A percentile compares a stretch with the other conserved stretches of the same genome.
These are phyloP conservation scores for Coemansia sp. DNA, from an alignment of 192 early-diverging fungal species.

Conservation along the genomic window DNA sequence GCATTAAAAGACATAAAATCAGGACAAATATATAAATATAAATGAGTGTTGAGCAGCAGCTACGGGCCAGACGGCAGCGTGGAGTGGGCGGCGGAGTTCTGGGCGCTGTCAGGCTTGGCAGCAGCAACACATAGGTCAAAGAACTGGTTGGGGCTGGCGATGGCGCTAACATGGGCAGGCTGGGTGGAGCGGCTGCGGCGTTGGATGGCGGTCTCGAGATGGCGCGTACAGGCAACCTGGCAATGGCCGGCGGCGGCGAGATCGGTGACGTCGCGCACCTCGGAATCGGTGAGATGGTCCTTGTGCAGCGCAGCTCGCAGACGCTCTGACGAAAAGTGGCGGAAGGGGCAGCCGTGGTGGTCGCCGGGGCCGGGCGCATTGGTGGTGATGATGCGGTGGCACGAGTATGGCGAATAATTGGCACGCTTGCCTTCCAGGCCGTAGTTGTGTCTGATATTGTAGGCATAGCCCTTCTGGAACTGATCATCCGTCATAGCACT, in stretches of 20 bases:
- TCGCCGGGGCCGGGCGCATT: constrained; percentile 80
- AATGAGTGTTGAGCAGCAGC: background rate
- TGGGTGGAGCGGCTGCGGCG: constrained; percentile 12
- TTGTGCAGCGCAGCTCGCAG: constrained; percentile 62
- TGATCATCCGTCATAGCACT: constrained; percentile 77
- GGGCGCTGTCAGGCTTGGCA: constrained; percentile 10
- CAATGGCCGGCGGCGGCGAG: constrained; percentile 76
- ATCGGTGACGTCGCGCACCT: constrained; percentile 63
- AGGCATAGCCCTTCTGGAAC: constrained; percentile 91
- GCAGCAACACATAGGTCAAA: constrained; percentile 67
- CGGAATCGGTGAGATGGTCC: constrained; percentile 62
- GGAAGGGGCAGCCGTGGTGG: constrained; percentile 95
- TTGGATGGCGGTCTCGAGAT: constrained; percentile 72
- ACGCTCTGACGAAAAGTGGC: constrained; percentile 69
- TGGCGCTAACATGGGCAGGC: constrained; percentile 57
- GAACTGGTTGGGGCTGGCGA: constrained; percentile 94
- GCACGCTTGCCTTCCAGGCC: constrained; percentile 88
- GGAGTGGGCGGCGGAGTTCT: background rate
- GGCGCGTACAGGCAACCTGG: constrained; percentile 90
- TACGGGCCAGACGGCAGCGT: background rate
- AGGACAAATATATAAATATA: background rate
- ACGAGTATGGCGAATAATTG: constrained; percentile 78
- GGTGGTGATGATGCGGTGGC: constrained; percentile 81
- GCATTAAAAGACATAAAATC: background rate
- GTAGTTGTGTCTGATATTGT: constrained; percentile 96